phyloP scores from a whole-genome alignment of 2,329 filamentous ascomycete genomes.

The Beauveria pseudobassiana region DNA sequence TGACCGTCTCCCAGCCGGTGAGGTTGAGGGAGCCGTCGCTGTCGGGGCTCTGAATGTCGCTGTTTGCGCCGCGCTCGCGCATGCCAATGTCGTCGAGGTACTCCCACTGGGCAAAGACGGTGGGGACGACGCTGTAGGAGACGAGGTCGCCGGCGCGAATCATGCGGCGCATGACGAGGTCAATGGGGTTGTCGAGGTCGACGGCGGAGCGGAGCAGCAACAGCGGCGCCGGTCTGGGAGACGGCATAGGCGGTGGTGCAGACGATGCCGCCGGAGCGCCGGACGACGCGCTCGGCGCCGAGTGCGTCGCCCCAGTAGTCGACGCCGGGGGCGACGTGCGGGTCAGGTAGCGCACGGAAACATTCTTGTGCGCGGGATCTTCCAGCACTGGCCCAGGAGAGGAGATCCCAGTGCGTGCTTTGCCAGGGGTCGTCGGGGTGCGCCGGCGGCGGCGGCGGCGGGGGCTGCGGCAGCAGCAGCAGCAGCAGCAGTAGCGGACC shows the following conservation, averaged over 20 bases:
- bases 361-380: not conserved
- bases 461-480: no score
- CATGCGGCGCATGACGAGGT: conserved; percentile 20
- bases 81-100: conserved; percentile 18
- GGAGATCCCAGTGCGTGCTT: conserved; percentile 11
- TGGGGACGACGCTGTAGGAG: conserved; percentile 18
- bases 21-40: not conserved
- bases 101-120: conserved; percentile 21
- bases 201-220: conserved; percentile 16
- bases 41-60: conserved; percentile 18
- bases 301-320: conserved; percentile 16
- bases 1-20: conserved; percentile 2
- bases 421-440: conserved; percentile 9
- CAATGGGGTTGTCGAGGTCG: conserved; percentile 20
- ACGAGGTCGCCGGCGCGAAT: conserved; percentile 16
- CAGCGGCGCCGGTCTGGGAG: conserved; percentile 20
- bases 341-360: conserved; percentile 15
- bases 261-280: conserved; percentile 16
- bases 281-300: conserved; percentile 19
- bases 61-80: conserved; percentile 16
- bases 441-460: not conserved
- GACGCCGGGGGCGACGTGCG: conserved; percentile 10
- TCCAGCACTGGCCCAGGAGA: conserved; percentile 11
- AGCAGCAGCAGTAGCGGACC: no score
- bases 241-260: conserved; percentile 23